Evolutionary conservation across 305 asterid species (phyloP).

Genomic region (Solanum hybrid): DNA sequence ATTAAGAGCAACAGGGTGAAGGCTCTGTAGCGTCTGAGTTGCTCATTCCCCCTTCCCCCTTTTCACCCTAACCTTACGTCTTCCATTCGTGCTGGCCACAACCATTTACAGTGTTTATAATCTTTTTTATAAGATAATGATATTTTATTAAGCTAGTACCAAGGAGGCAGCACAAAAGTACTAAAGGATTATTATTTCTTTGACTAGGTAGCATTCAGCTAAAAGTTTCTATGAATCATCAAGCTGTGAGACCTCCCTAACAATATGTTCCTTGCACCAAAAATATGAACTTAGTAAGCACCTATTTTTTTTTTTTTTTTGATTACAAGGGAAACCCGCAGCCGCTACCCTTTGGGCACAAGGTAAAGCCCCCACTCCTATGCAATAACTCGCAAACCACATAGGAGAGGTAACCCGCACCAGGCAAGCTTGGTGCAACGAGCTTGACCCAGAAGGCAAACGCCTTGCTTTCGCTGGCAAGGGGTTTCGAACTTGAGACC

Average conservation of each 20-base stretch:
- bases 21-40: neutral
- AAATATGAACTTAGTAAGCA: neutral
- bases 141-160: neutral
- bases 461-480: too few relatives aligned
- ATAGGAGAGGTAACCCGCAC: too few relatives aligned
- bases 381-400: too few relatives aligned
- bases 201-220: neutral
- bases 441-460: too few relatives aligned
- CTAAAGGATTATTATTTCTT: neutral
- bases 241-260: neutral
- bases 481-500: too few relatives aligned
- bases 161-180: neutral
- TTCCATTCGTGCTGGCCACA: neutral
- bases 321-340: too few relatives aligned
- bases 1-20: neutral
- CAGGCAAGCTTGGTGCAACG: too few relatives aligned
- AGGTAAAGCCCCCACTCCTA: too few relatives aligned
- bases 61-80: neutral
- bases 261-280: neutral
- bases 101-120: neutral
- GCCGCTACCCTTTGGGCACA: too few relatives aligned
- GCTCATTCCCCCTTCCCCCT: neutral
- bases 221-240: neutral
- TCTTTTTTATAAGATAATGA: neutral
- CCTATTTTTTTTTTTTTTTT: neutral